Evolutionary conservation across 1,284 basidiomycete genomes (phyloP), one percentile per base, ranked within the genome.

Genomic region (Anthracocystis panici-leucophaei): DNA sequence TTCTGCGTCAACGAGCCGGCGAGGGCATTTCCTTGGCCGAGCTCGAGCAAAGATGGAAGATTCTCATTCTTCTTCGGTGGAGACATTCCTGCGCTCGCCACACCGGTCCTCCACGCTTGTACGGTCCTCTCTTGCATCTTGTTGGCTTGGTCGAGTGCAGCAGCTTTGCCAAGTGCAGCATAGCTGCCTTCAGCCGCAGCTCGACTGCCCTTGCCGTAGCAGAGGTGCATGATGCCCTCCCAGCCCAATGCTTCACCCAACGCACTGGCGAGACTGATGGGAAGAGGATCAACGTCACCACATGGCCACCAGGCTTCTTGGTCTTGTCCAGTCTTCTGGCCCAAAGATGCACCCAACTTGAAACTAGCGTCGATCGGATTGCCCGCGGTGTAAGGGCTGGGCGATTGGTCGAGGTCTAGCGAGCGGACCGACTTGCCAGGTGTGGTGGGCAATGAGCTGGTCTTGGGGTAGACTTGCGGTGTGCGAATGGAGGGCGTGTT

Each of bases 151-250:
- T 83, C 64, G 12, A 81, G 50, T 12, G 80, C 79, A 8, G 80
- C 82, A 9, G 82, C 82, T 29, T 65, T 67, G 21, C 82, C 82
- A 3, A 83, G 66, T 0, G 82, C 64, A 1, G 51, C 52, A 48
- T 70, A 81, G 29, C 60, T 59, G 14, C 78, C 76, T 44, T 67
- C 73, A 0, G 48, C 45, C 2, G 65, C 73, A 35, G 68, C 67
- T 25, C 60, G 59, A 57, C 80, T 82, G 31, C 75, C 79, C 21
- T 57, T 54, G 16, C 82, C 82, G 42, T 84, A 84, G 65, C 82
- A 84, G 20, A 84, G 70, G 20, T 80, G 72, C 77, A 83, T 75
- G 62, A 83, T 76, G 16, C 82, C 82, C 35, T 82, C 78, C 82
- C 82, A 84, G 10, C 82, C 82, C n/a, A 84, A 59, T 3, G 80